Conservation (phyloP, 23 red algal genomes). For the Cyanidioschyzon merolae region DNA sequence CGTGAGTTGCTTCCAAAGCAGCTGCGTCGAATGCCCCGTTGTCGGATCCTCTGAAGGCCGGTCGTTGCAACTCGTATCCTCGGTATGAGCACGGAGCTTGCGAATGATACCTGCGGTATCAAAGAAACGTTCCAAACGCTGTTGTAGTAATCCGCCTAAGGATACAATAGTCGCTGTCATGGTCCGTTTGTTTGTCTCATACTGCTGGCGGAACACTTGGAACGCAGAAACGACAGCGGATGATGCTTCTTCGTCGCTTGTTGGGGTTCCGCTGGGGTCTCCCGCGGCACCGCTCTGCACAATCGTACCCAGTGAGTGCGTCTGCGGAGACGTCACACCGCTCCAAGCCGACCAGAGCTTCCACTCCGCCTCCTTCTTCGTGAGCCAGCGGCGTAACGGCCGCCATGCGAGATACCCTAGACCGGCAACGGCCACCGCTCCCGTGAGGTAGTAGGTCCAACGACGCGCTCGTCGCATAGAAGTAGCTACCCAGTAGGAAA, state of each 20-base stretch:
- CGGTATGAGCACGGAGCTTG: neutral
- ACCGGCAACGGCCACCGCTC: neutral
- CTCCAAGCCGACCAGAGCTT: no score
- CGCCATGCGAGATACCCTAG: neutral
- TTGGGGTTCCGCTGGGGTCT: no score
- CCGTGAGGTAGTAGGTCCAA: neutral
- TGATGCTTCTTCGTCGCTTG: neutral
- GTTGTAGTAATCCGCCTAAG: neutral
- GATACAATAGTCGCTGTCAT: neutral
- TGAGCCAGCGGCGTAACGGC: neutral
- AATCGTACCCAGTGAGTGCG: no score
- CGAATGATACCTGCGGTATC: conserved; percentile 3
- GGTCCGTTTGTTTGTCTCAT: neutral
- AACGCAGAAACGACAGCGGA: neutral
- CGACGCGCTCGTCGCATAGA: neutral
- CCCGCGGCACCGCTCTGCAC: no score
- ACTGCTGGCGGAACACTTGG: conserved; percentile 7
- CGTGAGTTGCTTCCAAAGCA: neutral
- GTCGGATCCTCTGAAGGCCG: neutral
- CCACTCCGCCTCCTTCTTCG: neutral
- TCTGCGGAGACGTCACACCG: no score
- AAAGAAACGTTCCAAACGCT: conserved; percentile 1
- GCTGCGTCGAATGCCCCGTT: neutral
- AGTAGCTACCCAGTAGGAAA: no score
- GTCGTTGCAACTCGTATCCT: neutral